These are phyloP conservation scores for Ottelia alismoides DNA, from an alignment of 106 monocot species.

Conservation along the genomic window DNA sequence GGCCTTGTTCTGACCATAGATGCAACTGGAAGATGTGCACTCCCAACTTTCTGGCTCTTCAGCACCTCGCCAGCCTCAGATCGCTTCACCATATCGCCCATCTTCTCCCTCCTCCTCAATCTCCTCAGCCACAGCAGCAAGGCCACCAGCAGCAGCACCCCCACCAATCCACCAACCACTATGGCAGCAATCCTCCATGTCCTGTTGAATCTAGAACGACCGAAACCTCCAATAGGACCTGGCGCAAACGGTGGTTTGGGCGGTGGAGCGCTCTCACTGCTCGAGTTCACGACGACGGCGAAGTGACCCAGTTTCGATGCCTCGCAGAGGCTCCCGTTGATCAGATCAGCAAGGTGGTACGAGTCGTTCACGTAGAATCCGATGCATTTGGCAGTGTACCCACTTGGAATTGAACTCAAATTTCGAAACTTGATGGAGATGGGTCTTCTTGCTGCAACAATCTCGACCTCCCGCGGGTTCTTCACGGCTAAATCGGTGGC, in stretches of 20 bases:
- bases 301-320: slow-evolving; percentile 60
- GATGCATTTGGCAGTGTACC: slow-evolving; percentile 31
- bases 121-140: background rate
- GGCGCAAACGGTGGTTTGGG: background rate
- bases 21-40: slow-evolving; percentile 1
- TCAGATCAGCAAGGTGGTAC: slow-evolving; percentile 36
- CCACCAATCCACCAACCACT: slow-evolving; percentile 9
- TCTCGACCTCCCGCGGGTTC: slow-evolving; percentile 33
- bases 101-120: background rate
- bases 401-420: slow-evolving; percentile 13
- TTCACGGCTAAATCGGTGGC: slow-evolving; percentile 49
- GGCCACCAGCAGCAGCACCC: slow-evolving; percentile 1
- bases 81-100: background rate
- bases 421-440: slow-evolving; percentile 44
- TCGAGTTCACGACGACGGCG: slow-evolving; percentile 53
- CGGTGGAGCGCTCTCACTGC: slow-evolving; percentile 29
- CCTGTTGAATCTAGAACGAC: background rate
- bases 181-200: slow-evolving; percentile 2
- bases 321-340: slow-evolving; percentile 29
- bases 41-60: slow-evolving; percentile 2
- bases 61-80: slow-evolving; percentile 3
- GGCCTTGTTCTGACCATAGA: slow-evolving; percentile 1
- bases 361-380: slow-evolving; percentile 50
- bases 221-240: background rate
- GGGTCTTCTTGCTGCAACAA: slow-evolving; percentile 27